Base-by-base conservation (phyloP, 305 asterid genomes). In the Coffea humblotiana region DNA sequence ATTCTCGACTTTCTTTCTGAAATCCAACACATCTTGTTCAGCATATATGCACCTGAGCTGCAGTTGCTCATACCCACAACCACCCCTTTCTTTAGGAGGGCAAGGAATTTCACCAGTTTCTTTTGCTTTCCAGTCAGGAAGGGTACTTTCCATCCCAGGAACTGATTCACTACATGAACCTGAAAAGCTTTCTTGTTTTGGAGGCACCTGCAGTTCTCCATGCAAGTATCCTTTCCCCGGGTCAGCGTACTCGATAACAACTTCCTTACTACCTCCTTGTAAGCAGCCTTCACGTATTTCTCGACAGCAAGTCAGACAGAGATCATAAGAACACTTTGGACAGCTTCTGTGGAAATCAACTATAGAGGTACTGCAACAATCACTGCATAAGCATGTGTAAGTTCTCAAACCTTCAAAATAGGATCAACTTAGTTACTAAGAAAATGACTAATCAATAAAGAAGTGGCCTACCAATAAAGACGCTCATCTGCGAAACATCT, bases 331-430 rank as follows among this genome's bases (percentile, higher is more conserved):
- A 83, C 97, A 92, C n/a, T 37, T 65, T 61, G 93, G 80, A 71
- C 94, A 92, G 87, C 88, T 90, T 77, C 93, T 82, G 73, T 89
- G 91, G 79, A 89, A 86, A 80, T 92, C 94, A 35, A 86, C 90
- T 66, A 90, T 88, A 54, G 94, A 89, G 73, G 94, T 92, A 77
- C 61, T 75, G 84, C 97, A 92, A 75, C 84, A 84, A 82, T 89
- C 69, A 76, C 97, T 91, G 92, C 81, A 87, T 29, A 67, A 81
- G 61, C 84, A 72, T 47, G 54, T 56, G 76, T 70, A 72, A 48
- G n/a, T 78, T 64, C 71, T 35, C 82, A 77, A 73, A 40, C 58
- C 60, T 40, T 40, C 63, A 72, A 60, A 11, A 75, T 74, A 40
- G 74, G 71, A 79, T 78, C 47, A 35, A 75, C 7, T 45, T 51